Evolutionary conservation across 306 rosid species (phyloP), one percentile per base, ranked within the genome.

Genomic region (Castanea sativa): DNA sequence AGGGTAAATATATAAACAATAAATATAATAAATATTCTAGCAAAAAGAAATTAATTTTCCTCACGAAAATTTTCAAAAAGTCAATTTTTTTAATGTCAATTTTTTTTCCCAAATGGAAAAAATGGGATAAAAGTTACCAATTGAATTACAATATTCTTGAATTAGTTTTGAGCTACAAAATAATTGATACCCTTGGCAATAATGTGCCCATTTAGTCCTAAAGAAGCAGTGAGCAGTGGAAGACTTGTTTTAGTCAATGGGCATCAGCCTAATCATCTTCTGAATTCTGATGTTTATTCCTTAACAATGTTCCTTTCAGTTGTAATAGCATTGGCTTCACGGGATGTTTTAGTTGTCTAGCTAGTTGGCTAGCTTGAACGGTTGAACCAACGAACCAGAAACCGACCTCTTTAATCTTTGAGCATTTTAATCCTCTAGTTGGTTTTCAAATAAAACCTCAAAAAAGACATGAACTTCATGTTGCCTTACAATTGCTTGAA

Each of bases 201-300:
- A 69, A 71, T 67, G 61, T 16, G 20, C 0, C 53, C 27, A 74
- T 43, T 69, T 63, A 73, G 77, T 55, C 45, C 65, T 79, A 72
- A 86, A 76, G 80, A 51, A 78, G 73, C 45, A 27, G 86, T 80
- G 90, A 78, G 73, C 45, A 27, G 86, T 84, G 91, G 78, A 80
- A 86, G 87, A 78, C 84, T 57, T 83, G 56, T 30, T 75, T 58
- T 75, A 16, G 18, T 81, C 67, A 49, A 85, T 43, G 80, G 74
- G 79, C 53, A 74, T 38, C 45, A 38, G 71, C 76, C 49, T 78
- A 59, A n/a, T 80, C 69, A 21, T 77, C n/a, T 74, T 71, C 55
- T 41, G 45, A 1, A 38, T 38, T 38, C 45, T 38, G 11, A 38
- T 11, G 14, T 65, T 64, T 6, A 15, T 6, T 30, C 6, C 5